Percentiles rank a stretch among this genome's conserved stretches.
Evolutionary conservation across 306 rosid genomes (phyloP).

Genomic region (Cicer chorassanicum): DNA sequence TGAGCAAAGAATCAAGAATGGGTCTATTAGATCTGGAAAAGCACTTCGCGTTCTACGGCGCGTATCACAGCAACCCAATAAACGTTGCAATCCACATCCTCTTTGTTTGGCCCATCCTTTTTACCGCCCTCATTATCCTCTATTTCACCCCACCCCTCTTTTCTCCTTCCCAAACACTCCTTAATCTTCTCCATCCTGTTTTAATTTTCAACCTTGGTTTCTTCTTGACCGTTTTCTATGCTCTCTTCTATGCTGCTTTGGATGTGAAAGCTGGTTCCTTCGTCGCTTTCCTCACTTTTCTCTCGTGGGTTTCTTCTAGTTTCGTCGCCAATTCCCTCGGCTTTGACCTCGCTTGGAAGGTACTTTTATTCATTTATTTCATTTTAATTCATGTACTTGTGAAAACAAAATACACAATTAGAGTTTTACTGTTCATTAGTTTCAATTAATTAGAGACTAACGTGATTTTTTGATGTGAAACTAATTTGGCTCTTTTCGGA

Average conservation of each 20-base stretch:
- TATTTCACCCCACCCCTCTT: conserved; percentile 70
- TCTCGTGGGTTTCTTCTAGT: conserved; percentile 68
- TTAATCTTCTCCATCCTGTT: conserved; percentile 36
- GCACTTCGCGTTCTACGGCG: conserved; percentile 89
- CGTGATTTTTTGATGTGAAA: neutral
- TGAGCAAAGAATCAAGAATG: conserved; percentile 45
- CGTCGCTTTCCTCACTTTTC: conserved; percentile 65
- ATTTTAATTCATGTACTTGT: too few relatives aligned
- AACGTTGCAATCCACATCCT: conserved; percentile 67
- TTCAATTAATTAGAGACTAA: neutral
- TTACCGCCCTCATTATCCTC: conserved; percentile 59
- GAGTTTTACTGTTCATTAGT: neutral
- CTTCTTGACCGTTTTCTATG: conserved; percentile 57
- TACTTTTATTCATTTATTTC: conserved; percentile 2
- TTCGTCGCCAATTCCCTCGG: conserved; percentile 60
- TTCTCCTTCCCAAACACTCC: conserved; percentile 35
- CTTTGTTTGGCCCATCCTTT: conserved; percentile 87
- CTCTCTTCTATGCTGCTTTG: conserved; percentile 58
- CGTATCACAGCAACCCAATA: conserved; percentile 77
- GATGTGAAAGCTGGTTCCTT: conserved; percentile 76
- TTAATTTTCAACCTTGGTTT: conserved; percentile 68
- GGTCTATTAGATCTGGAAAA: conserved; percentile 74
- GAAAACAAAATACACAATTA: too few relatives aligned
- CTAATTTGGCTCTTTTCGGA: neutral
- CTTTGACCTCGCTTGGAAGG: conserved; percentile 74